A percentile compares a stretch with the other conserved stretches of the same genome.
phyloP scores from a whole-genome alignment of 1,284 basidiomycete species.

The Trichosporon asahii region DNA sequence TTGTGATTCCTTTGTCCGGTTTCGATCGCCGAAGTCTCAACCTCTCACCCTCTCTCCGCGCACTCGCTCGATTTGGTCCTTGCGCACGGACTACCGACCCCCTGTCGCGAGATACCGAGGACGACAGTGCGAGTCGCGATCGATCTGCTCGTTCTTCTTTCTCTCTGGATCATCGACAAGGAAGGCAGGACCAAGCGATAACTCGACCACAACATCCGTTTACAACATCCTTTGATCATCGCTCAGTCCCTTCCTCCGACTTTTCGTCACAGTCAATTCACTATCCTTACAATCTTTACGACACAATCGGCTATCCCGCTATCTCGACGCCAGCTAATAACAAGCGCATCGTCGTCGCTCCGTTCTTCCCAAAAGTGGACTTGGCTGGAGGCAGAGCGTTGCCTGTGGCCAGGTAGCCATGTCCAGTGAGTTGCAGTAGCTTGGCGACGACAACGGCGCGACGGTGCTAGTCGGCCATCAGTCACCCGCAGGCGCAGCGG shows the following conservation, averaged over 20 bases:
- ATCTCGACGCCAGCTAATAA: neutral
- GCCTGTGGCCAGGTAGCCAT: constrained; percentile 6
- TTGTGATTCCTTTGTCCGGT: neutral
- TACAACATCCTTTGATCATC: constrained; percentile 1
- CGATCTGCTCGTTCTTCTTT: neutral
- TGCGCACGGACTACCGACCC: constrained; percentile 6
- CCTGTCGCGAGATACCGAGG: neutral
- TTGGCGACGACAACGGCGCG: too few relatives aligned
- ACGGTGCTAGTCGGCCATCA: neutral
- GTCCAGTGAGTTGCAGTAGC: neutral
- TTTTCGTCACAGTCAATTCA: constrained; percentile 8
- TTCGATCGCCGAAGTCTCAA: neutral
- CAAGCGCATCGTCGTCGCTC: neutral
- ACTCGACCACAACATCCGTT: neutral
- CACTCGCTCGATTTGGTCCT: neutral
- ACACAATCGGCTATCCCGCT: neutral
- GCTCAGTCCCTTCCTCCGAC: neutral
- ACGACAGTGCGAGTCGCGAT: neutral
- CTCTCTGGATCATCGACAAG: neutral
- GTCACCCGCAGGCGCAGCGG: neutral
- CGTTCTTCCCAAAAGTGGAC: neutral
- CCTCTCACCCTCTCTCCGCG: neutral
- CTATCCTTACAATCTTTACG: neutral
- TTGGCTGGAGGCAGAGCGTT: constrained; percentile 6
- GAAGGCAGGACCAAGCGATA: neutral